Conservation (phyloP, 2,329 filamentous ascomycete genomes). For the Hysterium pulicare region DNA sequence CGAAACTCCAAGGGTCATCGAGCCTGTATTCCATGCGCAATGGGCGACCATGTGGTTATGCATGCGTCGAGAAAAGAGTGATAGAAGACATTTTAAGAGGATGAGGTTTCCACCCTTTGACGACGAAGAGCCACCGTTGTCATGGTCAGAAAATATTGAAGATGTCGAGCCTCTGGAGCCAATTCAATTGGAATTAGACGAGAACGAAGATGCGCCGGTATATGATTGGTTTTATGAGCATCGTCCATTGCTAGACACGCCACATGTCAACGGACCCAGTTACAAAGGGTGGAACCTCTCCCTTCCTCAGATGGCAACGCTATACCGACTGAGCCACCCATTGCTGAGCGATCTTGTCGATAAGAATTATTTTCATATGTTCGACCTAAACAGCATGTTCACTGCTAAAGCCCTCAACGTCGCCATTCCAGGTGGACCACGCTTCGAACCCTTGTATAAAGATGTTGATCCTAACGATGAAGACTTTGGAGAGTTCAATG, state of each 20-base stretch:
- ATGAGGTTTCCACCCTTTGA: slow-evolving; percentile 99
- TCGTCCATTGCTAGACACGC: slow-evolving; percentile 81
- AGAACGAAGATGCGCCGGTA: slow-evolving; percentile 85
- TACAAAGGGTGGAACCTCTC: slow-evolving; percentile 95
- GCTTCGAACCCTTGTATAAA: slow-evolving; percentile 96
- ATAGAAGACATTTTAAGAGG: slow-evolving; percentile 91
- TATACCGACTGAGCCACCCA: slow-evolving; percentile 88
- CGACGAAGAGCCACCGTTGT: slow-evolving; percentile 94
- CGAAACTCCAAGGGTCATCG: slow-evolving; percentile 92
- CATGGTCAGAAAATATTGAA: slow-evolving; percentile 98
- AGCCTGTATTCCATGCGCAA: slow-evolving; percentile 95
- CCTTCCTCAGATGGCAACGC: slow-evolving; percentile 90
- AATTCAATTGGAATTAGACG: slow-evolving; percentile 97
- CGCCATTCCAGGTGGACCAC: slow-evolving; percentile 92
- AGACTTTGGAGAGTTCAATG: slow-evolving; percentile 99
- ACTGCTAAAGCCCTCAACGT: slow-evolving; percentile 97
- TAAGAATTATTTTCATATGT: slow-evolving; percentile 97
- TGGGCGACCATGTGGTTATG: slow-evolving; percentile 99
- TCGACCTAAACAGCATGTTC: slow-evolving; percentile 90
- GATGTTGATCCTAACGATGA: slow-evolving; percentile 98
- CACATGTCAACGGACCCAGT: slow-evolving; percentile 92
- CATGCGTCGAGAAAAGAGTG: slow-evolving; percentile 97
- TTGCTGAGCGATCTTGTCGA: slow-evolving; percentile 89
- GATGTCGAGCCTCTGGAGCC: slow-evolving; percentile 96
- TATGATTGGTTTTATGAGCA: slow-evolving; percentile 99